phyloP scores from a whole-genome alignment of 1,139 yeast species.

The Citeromyces hawaiiensis region DNA sequence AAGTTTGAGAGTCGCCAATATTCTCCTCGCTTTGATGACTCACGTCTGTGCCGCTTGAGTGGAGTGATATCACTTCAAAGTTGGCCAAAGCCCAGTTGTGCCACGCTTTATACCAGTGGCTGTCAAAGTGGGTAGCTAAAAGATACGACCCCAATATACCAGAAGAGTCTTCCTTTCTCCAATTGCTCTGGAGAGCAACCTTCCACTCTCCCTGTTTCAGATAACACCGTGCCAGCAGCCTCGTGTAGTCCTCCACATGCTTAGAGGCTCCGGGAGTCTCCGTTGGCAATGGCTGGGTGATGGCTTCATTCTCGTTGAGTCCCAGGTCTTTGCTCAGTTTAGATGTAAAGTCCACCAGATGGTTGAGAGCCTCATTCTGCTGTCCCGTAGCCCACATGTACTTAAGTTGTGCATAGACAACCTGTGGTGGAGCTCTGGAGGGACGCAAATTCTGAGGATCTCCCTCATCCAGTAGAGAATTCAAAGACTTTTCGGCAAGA shows the following conservation, averaged over 20 bases:
- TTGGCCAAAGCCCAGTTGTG: conserved; percentile 99
- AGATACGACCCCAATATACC: conserved; percentile 84
- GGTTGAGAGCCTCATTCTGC: conserved; percentile 73
- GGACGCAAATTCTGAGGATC: conserved; percentile 34
- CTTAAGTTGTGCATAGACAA: conserved; percentile 91
- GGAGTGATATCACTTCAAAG: conserved; percentile 78
- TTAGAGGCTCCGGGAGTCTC: conserved; percentile 64
- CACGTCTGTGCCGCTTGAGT: conserved; percentile 13
- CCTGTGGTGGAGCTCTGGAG: conserved; percentile 85
- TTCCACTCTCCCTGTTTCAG: conserved; percentile 99
- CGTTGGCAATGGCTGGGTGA: conserved; percentile 77
- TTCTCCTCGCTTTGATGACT: conserved; percentile 9
- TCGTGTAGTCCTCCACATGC: conserved; percentile 77
- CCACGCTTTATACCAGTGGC: conserved; percentile 97
- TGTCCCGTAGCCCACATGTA: conserved; percentile 96
- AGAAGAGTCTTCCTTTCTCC: conserved; percentile 70
- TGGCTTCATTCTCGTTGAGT: conserved; percentile 65
- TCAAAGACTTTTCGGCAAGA: conserved; percentile 83
- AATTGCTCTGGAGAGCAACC: conserved; percentile 59
- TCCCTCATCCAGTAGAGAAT: conserved; percentile 56
- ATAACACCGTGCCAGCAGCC: conserved; percentile 82
- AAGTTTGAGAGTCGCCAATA: conserved; percentile 20
- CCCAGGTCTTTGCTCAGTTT: conserved; percentile 85
- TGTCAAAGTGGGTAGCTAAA: conserved; percentile 89
- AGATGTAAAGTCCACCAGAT: conserved; percentile 80